A percentile compares a stretch with the other conserved stretches of the same genome.
Evolutionary conservation across 139 green algal species (phyloP).

Genomic region (Chlamydomonas incerta): DNA sequence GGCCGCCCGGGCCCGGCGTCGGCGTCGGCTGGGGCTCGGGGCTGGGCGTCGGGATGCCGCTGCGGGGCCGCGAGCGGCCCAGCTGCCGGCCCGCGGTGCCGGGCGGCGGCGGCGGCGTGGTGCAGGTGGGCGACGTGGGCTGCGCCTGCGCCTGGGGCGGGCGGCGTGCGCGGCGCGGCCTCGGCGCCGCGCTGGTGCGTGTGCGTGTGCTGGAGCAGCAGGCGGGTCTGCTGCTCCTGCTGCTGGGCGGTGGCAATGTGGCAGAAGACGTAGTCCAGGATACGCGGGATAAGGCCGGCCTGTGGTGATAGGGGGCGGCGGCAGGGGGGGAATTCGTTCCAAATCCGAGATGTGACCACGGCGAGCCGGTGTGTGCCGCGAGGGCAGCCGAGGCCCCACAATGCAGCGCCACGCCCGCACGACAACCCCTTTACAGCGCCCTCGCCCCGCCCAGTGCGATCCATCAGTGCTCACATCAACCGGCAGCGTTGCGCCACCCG

Average conservation of each 20-base stretch:
- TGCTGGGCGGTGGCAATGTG: conserved; percentile 46
- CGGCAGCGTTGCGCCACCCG: too few relatives aligned
- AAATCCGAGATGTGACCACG: too few relatives aligned
- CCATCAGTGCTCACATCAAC: too few relatives aligned
- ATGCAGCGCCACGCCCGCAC: too few relatives aligned
- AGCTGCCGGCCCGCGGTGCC: background rate
- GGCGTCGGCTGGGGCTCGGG: background rate
- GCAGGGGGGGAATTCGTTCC: too few relatives aligned
- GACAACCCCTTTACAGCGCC: too few relatives aligned
- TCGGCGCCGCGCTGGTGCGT: too few relatives aligned
- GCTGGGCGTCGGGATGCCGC: conserved; percentile 26
- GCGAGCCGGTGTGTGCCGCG: too few relatives aligned
- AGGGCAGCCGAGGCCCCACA: too few relatives aligned
- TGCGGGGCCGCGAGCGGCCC: background rate
- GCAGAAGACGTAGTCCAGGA: conserved; percentile 83
- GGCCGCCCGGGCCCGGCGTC: background rate
- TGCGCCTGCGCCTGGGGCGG: too few relatives aligned
- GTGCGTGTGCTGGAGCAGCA: background rate
- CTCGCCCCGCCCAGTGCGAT: too few relatives aligned
- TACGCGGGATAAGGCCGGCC: conserved; percentile 74
- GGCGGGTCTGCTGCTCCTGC: background rate
- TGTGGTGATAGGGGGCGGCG: background rate
- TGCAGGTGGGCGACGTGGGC: background rate
- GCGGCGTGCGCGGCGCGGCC: too few relatives aligned
- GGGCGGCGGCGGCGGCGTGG: background rate